Conservation (phyloP, 345 rosid species). For the Populus euphratica region DNA sequence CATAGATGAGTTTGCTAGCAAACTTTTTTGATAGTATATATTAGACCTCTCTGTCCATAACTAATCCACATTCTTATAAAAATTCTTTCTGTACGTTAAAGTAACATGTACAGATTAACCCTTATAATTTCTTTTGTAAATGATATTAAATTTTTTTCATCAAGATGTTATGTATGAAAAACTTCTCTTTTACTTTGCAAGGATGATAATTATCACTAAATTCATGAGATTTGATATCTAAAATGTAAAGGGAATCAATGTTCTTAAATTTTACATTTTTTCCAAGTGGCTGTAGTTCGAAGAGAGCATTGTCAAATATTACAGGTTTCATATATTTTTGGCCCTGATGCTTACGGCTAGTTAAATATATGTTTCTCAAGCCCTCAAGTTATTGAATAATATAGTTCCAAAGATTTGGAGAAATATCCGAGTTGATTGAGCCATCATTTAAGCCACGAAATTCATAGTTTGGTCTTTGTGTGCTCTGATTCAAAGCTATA, state of each 20-base stretch:
- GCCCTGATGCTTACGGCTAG: background rate
- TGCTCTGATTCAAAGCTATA: background rate
- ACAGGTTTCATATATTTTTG: background rate
- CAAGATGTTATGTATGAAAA: background rate
- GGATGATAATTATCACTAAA: background rate
- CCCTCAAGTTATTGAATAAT: background rate
- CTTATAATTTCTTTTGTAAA: background rate
- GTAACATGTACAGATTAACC: background rate
- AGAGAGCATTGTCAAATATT: background rate
- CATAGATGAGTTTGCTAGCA: constrained; percentile 43
- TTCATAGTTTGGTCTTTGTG: background rate
- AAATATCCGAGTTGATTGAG: background rate
- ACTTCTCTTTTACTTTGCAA: background rate
- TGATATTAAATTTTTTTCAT: background rate
- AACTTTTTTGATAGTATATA: constrained; percentile 27
- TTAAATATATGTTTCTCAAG: background rate
- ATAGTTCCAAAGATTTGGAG: background rate
- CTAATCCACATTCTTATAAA: background rate
- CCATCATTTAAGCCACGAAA: background rate
- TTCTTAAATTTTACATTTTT: background rate
- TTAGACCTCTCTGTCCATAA: background rate
- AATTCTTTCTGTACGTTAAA: background rate
- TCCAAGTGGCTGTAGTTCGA: background rate
- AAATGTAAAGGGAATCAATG: background rate
- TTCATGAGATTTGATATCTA: background rate